Percentiles rank a stretch among this genome's conserved stretches.
Conservation (phyloP, 257 asterid species). For the Nicotiana attenuata region DNA sequence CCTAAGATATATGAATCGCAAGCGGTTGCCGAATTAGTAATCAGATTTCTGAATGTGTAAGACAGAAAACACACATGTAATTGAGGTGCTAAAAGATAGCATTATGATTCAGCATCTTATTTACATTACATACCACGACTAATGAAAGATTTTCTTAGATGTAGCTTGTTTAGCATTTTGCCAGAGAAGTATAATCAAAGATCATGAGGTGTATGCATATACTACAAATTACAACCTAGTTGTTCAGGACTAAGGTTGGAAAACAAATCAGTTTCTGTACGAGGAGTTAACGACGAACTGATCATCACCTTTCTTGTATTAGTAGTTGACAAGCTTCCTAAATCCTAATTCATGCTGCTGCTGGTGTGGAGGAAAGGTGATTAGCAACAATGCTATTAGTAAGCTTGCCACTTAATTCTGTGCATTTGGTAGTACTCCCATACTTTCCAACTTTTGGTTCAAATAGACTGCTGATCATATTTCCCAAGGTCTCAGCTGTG, state of each 20-base stretch:
- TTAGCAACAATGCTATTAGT: conserved; percentile 25
- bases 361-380: conserved; percentile 46
- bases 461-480: conserved; percentile 44
- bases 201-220: not conserved
- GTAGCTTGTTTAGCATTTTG: not conserved
- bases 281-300: conserved; percentile 1
- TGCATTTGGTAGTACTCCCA: conserved; percentile 41
- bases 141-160: not conserved
- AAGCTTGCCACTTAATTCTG: conserved; percentile 30
- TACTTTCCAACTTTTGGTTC: conserved; percentile 40
- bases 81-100: not conserved
- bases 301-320: not conserved
- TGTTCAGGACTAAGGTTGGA: not conserved
- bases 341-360: conserved; percentile 44
- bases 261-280: not conserved
- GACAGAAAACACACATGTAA: not conserved
- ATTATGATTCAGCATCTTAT: not conserved
- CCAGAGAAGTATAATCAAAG: not conserved
- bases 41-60: not conserved
- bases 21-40: not conserved
- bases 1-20: not conserved
- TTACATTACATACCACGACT: not conserved
- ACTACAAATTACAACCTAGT: not conserved
- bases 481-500: conserved; percentile 42
- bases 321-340: not conserved